These are phyloP conservation scores for Fragaria ananassa DNA, from an alignment of 306 rosid species.

Conservation along the genomic window DNA sequence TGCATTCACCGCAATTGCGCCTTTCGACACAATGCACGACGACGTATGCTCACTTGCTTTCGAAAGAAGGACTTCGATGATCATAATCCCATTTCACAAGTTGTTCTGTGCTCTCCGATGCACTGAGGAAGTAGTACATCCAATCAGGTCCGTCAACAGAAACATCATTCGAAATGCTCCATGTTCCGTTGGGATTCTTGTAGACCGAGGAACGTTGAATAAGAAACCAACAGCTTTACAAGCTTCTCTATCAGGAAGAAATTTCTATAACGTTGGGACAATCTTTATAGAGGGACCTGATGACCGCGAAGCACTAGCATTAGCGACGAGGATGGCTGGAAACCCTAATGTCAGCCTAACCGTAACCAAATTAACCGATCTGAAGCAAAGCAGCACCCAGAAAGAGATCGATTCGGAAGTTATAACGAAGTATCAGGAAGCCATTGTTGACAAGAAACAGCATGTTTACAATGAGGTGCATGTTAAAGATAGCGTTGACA, in stretches of 20 bases:
- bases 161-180: slow-evolving; percentile 48
- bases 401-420: slow-evolving; percentile 26
- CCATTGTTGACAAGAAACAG: slow-evolving; percentile 3
- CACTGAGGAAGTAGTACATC: not conserved
- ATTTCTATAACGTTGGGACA: slow-evolving; percentile 33
- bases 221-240: not conserved
- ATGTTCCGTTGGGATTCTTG: slow-evolving; percentile 51
- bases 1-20: slow-evolving; percentile 48
- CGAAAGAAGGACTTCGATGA: slow-evolving; percentile 34
- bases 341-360: slow-evolving; percentile 35
- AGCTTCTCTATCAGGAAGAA: not conserved
- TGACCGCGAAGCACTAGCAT: slow-evolving; percentile 60
- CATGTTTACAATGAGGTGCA: slow-evolving; percentile 38
- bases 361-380: slow-evolving; percentile 22
- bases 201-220: slow-evolving; percentile 34
- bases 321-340: slow-evolving; percentile 43
- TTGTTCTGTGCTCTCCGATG: not conserved
- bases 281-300: slow-evolving; percentile 53
- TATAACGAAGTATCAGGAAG: slow-evolving; percentile 30
- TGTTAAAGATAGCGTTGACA: slow-evolving; percentile 37
- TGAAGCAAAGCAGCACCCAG: not conserved
- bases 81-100: slow-evolving; percentile 57
- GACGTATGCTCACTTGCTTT: slow-evolving; percentile 49
- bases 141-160: slow-evolving; percentile 43
- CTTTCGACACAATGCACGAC: slow-evolving; percentile 59